Evolutionary conservation across 1,139 yeast genomes (phyloP), one percentile per base, ranked within the genome.

Genomic region (Candida albicans): DNA sequence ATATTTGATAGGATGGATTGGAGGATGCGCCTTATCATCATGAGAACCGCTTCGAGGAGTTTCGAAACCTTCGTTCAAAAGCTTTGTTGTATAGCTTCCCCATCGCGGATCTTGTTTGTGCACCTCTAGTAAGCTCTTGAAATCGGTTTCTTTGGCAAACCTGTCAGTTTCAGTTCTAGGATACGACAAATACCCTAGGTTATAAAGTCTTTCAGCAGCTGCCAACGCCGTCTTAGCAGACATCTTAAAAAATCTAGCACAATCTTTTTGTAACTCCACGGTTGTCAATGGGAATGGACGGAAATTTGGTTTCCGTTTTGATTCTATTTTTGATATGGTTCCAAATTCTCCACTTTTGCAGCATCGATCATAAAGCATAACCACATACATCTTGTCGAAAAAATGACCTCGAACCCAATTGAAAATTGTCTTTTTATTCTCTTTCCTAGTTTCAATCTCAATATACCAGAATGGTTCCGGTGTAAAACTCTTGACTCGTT

Each of bases 1-100:
- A 49, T 61, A 73, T 34, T 77, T 73, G 12, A 93, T 84, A 0
- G 99, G 99, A 60, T 95, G 98, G 47, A 95, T 95, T 0, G 99
- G 98, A 2, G 99, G 99, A 75, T 95, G 99, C 15, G 99, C 98
- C 57, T 89, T 84, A 67, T 95, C 99, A 58, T 91, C 89, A 56
- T 87, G 84, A 15, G 70, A 73, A 1, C 99, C 99, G 33, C 73
- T 73, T 41, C 99, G 67, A 0, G 99, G 99, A 2, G 62, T 58
- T 14, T 73, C 59, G 54, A 77, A 86, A 13, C 62, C 64, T 6
- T 64, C 65, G 8, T 52, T 49, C 3, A 67, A 44, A 10, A 78
- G 53, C 8, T 59, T 45, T 3, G 43, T 39, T 0, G 82, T 80
- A 51, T 77, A 78, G 1, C 43, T 39, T 0, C 84, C 83, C 84